Base-by-base conservation (phyloP, 2,329 filamentous ascomycete genomes). In the Calonectria pteridis region DNA sequence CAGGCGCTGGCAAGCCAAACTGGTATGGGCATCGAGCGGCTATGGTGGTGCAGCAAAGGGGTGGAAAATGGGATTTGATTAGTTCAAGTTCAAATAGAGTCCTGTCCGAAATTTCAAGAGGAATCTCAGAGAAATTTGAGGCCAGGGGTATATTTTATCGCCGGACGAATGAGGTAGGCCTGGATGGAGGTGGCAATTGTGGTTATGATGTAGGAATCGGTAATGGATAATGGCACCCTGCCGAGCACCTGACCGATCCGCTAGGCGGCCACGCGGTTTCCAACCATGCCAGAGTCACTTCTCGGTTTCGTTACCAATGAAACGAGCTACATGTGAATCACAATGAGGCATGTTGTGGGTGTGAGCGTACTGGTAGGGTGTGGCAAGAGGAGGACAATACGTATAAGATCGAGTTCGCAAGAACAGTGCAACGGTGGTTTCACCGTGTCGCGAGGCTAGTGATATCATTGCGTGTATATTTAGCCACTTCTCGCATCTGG, bases 161-260 rank as follows among this genome's bases (percentile, higher is more conserved):
- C n/a, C 9, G 29, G 64, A 76, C 75, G 31, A 58, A 64, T 49
- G 55, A 55, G 10, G 28, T 46, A 66, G 50, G 23, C 18, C 23
- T 50, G 64, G n/a, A 26, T 23, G 50, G 23, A 55, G 23, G 59
- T n/a, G 33, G 49, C 46, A 69, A 49, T 33, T 75, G 74, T 74
- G 69, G 75, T 73, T 75, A 77, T 69, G 62, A 67, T 75, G 77
- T 78, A 76, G 69, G 66, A 71, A 71, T 3, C 58, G 71, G 63
- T 40, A 67, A 72, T 28, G 28, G 20, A 40, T 37, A 3, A 26
- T 16, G 29, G 69, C 70, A 73, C 65, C 46, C 71, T 55, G 26
- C 66, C 55, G 66, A 46, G 66, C 70, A 79, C 78, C 77, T 77
- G 73, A 73, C 78, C 75, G 69, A 76, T 67, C 68, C 67, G 37